Evolutionary conservation across 148 eudicot species (phyloP).

Genomic region (Rhododendron ovatum): DNA sequence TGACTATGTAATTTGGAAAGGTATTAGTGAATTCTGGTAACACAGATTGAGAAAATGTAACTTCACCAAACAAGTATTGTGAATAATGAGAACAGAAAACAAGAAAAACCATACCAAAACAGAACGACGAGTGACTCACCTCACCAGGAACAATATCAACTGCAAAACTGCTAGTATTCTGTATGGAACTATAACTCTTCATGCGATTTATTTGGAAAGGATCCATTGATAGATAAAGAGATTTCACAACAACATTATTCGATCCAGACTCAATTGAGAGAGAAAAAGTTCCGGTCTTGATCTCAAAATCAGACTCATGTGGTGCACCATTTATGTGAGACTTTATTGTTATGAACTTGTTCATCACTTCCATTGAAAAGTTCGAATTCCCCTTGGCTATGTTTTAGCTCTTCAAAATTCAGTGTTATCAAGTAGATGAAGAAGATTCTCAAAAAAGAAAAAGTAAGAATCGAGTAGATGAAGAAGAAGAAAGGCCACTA

Average conservation of each 20-base stretch:
- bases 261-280: constrained; percentile 8
- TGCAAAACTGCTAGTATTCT: neutral
- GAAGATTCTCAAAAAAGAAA: neutral
- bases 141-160: neutral
- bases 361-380: neutral
- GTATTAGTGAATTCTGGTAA: neutral
- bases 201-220: constrained; percentile 14
- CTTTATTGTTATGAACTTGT: constrained; percentile 11
- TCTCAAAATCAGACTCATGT: constrained; percentile 12
- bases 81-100: too few species aligned
- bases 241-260: constrained; percentile 7
- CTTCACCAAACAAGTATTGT: too few species aligned
- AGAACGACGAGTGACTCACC: neutral
- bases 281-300: constrained; percentile 7
- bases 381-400: neutral
- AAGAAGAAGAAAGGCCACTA: neutral
- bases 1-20: neutral
- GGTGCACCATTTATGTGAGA: constrained; percentile 7
- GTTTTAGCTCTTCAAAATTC: neutral
- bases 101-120: neutral
- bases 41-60: neutral
- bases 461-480: too few species aligned
- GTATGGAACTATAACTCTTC: constrained; percentile 10
- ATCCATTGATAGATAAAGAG: constrained; percentile 5
- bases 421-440: neutral